Evolutionary conservation across 1,284 basidiomycete species (phyloP), one percentile per base, ranked within the genome.

Genomic region (Apiotrichum brassicae): DNA sequence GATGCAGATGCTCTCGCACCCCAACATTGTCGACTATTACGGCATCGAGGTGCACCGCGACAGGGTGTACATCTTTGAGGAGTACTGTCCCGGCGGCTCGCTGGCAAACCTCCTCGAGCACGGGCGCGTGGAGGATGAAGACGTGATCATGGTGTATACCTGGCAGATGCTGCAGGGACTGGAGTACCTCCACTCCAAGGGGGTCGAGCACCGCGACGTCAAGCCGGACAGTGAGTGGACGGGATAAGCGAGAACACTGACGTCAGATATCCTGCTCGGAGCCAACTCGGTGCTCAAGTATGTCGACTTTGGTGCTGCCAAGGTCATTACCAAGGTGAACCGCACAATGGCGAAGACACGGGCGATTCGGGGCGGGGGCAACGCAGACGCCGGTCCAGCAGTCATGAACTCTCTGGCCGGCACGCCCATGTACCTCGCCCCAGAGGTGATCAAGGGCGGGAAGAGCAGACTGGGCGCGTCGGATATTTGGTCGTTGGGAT

Each of bases 401-500:
- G 75, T 72, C 22, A 87, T 86, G 71, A 87, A 87, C 73, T 88
- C 87, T 65, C 76, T 97, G 28, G 97, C 94, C 2, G 95, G 95
- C 13, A 99, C 95, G 18, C 95, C 95, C 0, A 98, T 98, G 94
- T 99, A 98, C 75, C 97, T 99, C 88, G 94, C 91, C 11, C 95
- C 95, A 1, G 95, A 99, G 69, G 85, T 97, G 43, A 98, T 99
- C 77, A 92, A 97, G 74, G 58, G 58, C 9, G 91, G 85, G 62
- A 52, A 62, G 0, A 82, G 85, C 16, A 79, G 86, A 48, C 83
- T 88, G 54, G 94, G 94, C n/a, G 92, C 95, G 3, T 95, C 97
- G 83, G 95, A 99, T 68, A 85, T 99, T 39, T 99, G 95, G 95
- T 68, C 69, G 22, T 74, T 98, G 51, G 95, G 95, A 6, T 98